phyloP scores from a whole-genome alignment of 2,329 filamentous ascomycete species.

The Domatiomyces globalis region DNA sequence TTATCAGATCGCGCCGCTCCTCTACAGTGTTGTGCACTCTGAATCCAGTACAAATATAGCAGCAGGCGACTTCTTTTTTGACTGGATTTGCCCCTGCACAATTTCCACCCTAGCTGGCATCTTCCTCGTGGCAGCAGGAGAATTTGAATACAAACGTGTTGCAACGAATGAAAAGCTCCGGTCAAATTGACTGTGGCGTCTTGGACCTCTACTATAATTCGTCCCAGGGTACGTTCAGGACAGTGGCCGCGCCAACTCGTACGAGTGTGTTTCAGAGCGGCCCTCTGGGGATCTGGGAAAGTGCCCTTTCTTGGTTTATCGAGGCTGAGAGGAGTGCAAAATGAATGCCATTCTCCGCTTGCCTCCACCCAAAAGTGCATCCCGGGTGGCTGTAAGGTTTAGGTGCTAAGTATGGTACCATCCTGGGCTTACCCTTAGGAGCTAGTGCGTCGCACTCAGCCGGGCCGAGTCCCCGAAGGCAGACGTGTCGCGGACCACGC shows the following conservation, averaged over 20 bases:
- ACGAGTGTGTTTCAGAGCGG: neutral
- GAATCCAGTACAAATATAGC: too few species aligned
- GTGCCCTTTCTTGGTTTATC: too few species aligned
- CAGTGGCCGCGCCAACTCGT: neutral
- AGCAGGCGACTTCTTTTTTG: too few species aligned
- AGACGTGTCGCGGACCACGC: neutral
- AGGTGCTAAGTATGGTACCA: neutral
- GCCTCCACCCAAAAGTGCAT: neutral
- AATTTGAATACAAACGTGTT: neutral
- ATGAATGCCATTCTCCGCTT: neutral
- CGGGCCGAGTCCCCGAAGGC: neutral
- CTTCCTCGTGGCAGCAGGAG: neutral
- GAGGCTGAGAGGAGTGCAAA: neutral
- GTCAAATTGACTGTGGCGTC: neutral
- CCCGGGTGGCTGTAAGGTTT: neutral
- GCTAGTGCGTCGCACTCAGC: neutral
- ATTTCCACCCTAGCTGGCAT: neutral
- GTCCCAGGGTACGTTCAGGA: neutral
- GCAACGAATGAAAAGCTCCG: neutral
- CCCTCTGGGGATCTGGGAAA: neutral
- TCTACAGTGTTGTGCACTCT: too few species aligned
- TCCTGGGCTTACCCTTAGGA: neutral
- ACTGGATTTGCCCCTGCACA: neutral
- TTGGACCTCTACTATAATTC: neutral
- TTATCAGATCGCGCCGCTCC: too few species aligned